These are phyloP conservation scores for Microdochium bolleyi DNA, from an alignment of 2,329 filamentous ascomycete species.

Conservation along the genomic window DNA sequence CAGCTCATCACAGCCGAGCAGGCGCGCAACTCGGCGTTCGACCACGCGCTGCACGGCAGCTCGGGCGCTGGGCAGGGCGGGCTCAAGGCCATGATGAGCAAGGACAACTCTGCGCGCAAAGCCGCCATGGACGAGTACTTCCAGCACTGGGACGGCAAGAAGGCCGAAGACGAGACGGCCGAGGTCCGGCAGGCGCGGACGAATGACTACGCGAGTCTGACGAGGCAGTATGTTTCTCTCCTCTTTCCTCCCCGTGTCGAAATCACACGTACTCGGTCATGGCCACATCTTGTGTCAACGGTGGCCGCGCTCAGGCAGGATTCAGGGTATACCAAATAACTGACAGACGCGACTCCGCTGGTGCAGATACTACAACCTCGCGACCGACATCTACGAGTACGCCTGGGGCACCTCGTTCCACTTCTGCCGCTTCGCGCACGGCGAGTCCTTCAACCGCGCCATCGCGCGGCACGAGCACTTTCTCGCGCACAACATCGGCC, in stretches of 20 bases:
- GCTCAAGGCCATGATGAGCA: conserved; percentile 56
- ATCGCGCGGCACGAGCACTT: conserved; percentile 74
- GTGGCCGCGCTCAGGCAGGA: no score
- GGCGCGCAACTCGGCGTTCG: conserved; percentile 31
- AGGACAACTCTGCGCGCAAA: conserved; percentile 58
- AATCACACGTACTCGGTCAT: no score
- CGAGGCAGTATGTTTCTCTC: conserved; percentile 50
- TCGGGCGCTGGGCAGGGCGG: conserved; percentile 47
- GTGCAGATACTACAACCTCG: conserved; percentile 65
- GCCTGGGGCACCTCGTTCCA: conserved; percentile 72
- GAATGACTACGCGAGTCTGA: conserved; percentile 65
- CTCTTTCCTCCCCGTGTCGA: neutral
- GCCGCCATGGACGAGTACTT: conserved; percentile 68
- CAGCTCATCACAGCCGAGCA: conserved; percentile 3
- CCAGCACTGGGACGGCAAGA: conserved; percentile 72
- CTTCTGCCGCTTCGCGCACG: conserved; percentile 67
- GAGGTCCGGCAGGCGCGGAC: conserved; percentile 48
- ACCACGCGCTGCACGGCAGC: conserved; percentile 56
- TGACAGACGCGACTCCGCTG: conserved; percentile 6
- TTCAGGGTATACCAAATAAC: no score
- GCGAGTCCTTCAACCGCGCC: conserved; percentile 62
- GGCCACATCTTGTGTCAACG: no score
- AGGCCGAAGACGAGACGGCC: conserved; percentile 55
- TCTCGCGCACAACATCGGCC: conserved; percentile 61
- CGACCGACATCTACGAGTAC: conserved; percentile 68